Base-by-base conservation (phyloP, 495 filamentous ascomycete species). In the Hypoxylon cercidicola region DNA sequence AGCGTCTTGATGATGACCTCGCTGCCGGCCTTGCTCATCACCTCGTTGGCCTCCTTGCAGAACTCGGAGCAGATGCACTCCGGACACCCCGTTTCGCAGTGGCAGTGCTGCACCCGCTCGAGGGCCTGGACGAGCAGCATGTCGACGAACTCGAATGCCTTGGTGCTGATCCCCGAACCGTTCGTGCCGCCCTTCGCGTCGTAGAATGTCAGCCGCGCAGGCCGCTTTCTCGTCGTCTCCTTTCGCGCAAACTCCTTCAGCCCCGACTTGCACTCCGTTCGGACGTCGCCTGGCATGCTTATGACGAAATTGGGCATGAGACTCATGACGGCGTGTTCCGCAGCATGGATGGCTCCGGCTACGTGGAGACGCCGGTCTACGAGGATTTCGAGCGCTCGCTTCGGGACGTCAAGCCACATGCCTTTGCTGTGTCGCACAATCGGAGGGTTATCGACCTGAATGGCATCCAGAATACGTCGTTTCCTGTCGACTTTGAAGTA, bases 391-490 rank as follows among this genome's bases (percentile, higher is more conserved):
- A 99, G 87, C 0, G 93, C 93, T 4, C 61, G 72, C 46, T 86
- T 85, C 2, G 95, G 94, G 4, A 99, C 87, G 70, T 98, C 94
- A 19, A 99, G 86, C 95, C 95, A 99, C 90, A 97, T 93, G 46
- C 93, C 95, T 72, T 96, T 97, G 51, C 85, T 89, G 65, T 88
- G 80, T 41, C 92, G 84, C 28, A 94, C 82, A 52, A 97, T 91
- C 12, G 95, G 93, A 7, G 95, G 95, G 71, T 97, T 97, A 65
- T 96, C 90, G 15, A 99, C 93, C 39, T 91, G 85, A 2, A 97
- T 89, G 25, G 95, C 94, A 71, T 99, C 95, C 44, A 99, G 89
- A 47, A 99, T 88, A 20, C 90, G 87, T 39, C 89, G 84, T 50
- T 85, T 84, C 68, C 89, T 89, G 75, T 97, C 92, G 37, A 97